Evolutionary conservation across 2,329 filamentous ascomycete species (phyloP).

Genomic region (Sporothrix euskadiensis): DNA sequence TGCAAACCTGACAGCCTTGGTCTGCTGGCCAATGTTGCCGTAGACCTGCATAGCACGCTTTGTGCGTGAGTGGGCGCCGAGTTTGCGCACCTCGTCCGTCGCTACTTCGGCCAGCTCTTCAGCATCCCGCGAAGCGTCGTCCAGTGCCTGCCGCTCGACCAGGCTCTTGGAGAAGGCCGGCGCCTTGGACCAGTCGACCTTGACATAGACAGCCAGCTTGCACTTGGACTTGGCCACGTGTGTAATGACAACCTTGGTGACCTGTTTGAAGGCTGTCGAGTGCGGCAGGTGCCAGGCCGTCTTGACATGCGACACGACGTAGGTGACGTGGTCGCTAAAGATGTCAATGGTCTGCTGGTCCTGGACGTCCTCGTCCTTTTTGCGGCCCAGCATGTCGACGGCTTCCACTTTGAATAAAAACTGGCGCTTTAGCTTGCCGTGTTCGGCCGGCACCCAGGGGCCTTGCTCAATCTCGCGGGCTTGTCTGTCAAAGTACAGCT

Average conservation of each 20-base stretch:
- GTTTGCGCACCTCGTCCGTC: slow-evolving; percentile 72
- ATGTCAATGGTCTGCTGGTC: slow-evolving; percentile 88
- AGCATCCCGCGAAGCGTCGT: slow-evolving; percentile 71
- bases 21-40: slow-evolving; percentile 70
- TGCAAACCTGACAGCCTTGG: slow-evolving; percentile 62
- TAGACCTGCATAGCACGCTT: slow-evolving; percentile 79
- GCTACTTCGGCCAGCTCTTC: slow-evolving; percentile 74
- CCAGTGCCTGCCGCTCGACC: slow-evolving; percentile 70
- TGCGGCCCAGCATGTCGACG: slow-evolving; percentile 63
- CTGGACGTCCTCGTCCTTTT: slow-evolving; percentile 62
- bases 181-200: slow-evolving; percentile 79
- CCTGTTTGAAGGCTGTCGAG: slow-evolving; percentile 72
- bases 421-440: slow-evolving; percentile 70
- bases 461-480: slow-evolving; percentile 81
- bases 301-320: slow-evolving; percentile 63
- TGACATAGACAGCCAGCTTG: slow-evolving; percentile 84
- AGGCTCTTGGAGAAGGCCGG: slow-evolving; percentile 62
- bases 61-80: slow-evolving; percentile 72
- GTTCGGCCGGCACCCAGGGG: slow-evolving; percentile 74
- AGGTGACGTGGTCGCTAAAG: slow-evolving; percentile 71
- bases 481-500: slow-evolving; percentile 80
- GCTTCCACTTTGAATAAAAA: slow-evolving; percentile 78
- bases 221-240: slow-evolving; percentile 89
- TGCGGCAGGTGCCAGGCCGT: slow-evolving; percentile 84
- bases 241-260: slow-evolving; percentile 91